Evolutionary conservation across 1,139 yeast genomes (phyloP).

Genomic region (Lizanozyma gosingica): DNA sequence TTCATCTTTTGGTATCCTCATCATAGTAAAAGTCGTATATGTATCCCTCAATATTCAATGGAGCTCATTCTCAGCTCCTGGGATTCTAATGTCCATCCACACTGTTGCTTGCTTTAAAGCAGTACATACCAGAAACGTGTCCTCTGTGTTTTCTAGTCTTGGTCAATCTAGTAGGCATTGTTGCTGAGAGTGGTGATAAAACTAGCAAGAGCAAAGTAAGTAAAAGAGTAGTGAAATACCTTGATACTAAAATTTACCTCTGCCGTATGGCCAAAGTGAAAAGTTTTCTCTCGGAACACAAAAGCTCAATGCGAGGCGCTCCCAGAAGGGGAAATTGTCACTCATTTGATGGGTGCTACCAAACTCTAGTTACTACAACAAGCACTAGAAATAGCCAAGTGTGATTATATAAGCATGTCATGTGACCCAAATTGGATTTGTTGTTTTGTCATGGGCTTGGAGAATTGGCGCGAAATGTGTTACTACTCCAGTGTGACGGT

Average conservation of each 20-base stretch:
- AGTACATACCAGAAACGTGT: constrained; percentile 93
- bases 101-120: not conserved
- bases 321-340: no score
- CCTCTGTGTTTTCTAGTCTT: constrained; percentile 99
- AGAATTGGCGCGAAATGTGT: no score
- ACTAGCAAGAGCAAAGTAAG: constrained; percentile 8
- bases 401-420: not conserved
- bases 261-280: not conserved
- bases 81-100: not conserved
- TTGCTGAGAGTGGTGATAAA: constrained; percentile 8
- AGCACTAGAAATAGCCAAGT: not conserved
- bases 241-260: not conserved
- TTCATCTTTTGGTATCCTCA: no score
- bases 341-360: no score
- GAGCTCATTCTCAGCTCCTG: no score
- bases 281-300: not conserved
- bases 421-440: no score
- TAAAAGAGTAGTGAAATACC: not conserved
- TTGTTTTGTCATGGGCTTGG: no score
- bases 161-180: constrained; percentile 99
- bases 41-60: no score
- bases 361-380: no score
- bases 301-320: not conserved
- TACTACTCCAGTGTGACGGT: no score
- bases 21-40: no score